Percentiles rank a stretch among this genome's conserved stretches.
phyloP scores from a whole-genome alignment of 2,329 filamentous ascomycete species.

The Ascochyta viciae-villosae region DNA sequence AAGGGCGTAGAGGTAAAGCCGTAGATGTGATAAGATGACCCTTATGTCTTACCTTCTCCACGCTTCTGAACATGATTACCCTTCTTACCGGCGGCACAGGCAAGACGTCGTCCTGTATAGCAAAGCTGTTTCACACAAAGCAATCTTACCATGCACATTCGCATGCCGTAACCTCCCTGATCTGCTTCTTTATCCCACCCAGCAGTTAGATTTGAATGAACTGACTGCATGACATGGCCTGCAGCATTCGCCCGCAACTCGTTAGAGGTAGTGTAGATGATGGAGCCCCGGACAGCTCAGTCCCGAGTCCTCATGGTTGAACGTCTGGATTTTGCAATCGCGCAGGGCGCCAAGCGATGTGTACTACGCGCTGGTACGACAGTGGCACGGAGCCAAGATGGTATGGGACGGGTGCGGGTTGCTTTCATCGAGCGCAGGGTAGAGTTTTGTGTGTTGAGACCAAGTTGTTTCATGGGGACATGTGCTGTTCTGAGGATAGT shows the following conservation, averaged over 20 bases:
- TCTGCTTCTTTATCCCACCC: not conserved
- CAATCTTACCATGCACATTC: not conserved
- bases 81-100: conserved; percentile 57
- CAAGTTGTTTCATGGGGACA: not conserved
- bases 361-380: not conserved
- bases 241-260: not conserved
- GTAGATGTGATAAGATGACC: not conserved
- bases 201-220: not conserved
- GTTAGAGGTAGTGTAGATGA: not conserved
- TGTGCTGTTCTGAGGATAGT: not conserved
- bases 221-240: not conserved
- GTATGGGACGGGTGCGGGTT: not conserved
- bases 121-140: conserved; percentile 7
- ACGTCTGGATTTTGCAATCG: not conserved
- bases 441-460: not conserved
- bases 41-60: not conserved
- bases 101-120: conserved; percentile 53
- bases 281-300: not conserved
- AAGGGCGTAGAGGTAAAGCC: conserved; percentile 1
- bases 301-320: not conserved
- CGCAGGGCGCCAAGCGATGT: not conserved
- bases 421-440: not conserved
- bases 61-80: conserved; percentile 34
- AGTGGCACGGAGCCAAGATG: not conserved
- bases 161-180: not conserved